Evolutionary conservation across 2,329 filamentous ascomycete genomes (phyloP).

Genomic region (Alternaria alternata): DNA sequence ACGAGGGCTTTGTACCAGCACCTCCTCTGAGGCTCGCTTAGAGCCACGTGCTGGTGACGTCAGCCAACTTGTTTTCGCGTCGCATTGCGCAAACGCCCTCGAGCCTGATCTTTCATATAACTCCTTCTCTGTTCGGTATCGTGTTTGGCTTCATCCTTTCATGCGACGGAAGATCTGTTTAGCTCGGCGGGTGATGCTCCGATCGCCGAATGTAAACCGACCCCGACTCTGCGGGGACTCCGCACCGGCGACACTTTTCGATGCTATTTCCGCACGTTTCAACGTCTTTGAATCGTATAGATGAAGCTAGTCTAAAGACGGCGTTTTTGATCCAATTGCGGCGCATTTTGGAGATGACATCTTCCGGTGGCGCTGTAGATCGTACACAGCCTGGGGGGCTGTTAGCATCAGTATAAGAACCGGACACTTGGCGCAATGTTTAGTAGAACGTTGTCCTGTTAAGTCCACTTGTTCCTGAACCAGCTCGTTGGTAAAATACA

Average conservation of each 20-base stretch:
- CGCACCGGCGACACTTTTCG: background rate
- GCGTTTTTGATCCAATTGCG: background rate
- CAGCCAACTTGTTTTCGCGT: background rate
- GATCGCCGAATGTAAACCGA: conserved; percentile 2
- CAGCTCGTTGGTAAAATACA: background rate
- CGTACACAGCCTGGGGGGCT: no score
- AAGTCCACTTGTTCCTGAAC: background rate
- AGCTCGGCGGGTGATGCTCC: conserved; percentile 13
- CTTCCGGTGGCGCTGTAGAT: conserved; percentile 4
- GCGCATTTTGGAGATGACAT: conserved; percentile 7
- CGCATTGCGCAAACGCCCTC: background rate
- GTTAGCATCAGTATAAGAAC: background rate
- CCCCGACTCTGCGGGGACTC: conserved; percentile 21
- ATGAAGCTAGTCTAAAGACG: background rate
- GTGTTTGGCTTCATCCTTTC: background rate
- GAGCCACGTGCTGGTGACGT: background rate
- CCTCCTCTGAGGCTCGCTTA: background rate
- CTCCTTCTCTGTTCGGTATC: no score
- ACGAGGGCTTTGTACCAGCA: background rate
- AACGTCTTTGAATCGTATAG: background rate
- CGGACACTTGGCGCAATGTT: background rate
- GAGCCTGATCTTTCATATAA: no score
- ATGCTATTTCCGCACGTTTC: background rate
- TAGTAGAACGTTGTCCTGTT: background rate
- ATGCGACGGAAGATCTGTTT: conserved; percentile 11